Conservation (phyloP, 1,284 basidiomycete genomes). For the Flammula alnicola region DNA sequence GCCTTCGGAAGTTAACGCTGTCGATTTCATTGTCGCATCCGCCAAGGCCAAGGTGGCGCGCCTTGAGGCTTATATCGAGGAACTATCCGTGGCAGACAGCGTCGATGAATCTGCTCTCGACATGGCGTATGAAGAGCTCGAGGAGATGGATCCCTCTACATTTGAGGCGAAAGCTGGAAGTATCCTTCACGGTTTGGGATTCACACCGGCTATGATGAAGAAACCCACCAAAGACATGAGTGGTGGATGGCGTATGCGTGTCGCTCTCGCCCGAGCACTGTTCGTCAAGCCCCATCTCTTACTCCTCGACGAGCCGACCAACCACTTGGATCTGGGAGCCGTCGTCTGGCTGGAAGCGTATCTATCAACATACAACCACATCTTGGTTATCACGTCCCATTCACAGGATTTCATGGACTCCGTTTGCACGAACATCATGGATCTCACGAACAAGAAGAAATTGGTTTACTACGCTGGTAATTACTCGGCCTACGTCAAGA, state of each 20-base stretch:
- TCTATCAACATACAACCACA: constrained; percentile 97
- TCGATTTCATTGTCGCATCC: constrained; percentile 95
- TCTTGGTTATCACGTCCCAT: constrained; percentile 95
- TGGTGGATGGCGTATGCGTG: constrained; percentile 99
- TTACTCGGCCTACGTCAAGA: constrained; percentile 95
- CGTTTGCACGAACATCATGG: constrained; percentile 98
- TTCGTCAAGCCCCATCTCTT: constrained; percentile 97
- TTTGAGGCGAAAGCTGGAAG: constrained; percentile 97
- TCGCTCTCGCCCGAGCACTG: constrained; percentile 93
- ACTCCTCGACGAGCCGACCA: constrained; percentile 88
- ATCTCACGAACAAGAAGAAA: constrained; percentile 89
- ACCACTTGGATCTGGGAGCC: constrained; percentile 94
- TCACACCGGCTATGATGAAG: constrained; percentile 91
- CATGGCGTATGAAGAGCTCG: constrained; percentile 92
- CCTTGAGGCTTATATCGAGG: constrained; percentile 94
- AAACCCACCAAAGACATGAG: constrained; percentile 98
- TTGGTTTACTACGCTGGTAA: constrained; percentile 95
- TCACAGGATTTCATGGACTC: constrained; percentile 99
- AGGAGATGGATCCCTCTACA: constrained; percentile 94
- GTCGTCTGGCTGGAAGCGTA: constrained; percentile 99
- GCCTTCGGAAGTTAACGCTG: constrained; percentile 93
- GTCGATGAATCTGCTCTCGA: constrained; percentile 90
- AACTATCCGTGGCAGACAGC: constrained; percentile 87
- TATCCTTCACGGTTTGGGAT: constrained; percentile 97
- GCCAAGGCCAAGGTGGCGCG: constrained; percentile 96